A percentile compares a stretch with the other conserved stretches of the same genome.
Evolutionary conservation across 345 rosid genomes (phyloP).

Genomic region (Alliaria petiolata): DNA sequence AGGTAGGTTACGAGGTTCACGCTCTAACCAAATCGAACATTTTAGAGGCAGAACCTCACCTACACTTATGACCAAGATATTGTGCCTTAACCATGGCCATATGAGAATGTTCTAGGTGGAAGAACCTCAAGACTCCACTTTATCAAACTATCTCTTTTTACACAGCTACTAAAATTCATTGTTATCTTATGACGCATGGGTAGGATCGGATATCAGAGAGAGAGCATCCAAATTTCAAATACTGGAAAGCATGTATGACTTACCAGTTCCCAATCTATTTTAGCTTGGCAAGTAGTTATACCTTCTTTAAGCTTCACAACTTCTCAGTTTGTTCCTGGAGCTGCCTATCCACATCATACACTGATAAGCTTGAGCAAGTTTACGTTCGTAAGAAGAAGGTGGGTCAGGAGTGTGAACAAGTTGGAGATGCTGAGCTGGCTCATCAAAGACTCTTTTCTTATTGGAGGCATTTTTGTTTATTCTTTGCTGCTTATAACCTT

Average conservation of each 20-base stretch:
- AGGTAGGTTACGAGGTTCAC: not conserved
- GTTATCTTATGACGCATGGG: not conserved
- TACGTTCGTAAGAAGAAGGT: no score
- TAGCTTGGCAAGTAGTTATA: slow-evolving; percentile 85
- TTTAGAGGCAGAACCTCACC: not conserved
- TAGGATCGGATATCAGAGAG: no score
- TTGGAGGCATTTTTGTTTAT: no score
- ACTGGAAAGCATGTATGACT: slow-evolving; percentile 34
- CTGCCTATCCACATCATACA: slow-evolving; percentile 70
- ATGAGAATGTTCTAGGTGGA: not conserved
- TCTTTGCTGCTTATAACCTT: no score
- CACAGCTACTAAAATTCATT: not conserved
- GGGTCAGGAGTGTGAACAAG: no score
- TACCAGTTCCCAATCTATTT: slow-evolving; percentile 69
- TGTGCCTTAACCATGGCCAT: not conserved
- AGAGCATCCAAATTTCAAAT: not conserved
- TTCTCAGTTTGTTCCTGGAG: slow-evolving; percentile 49
- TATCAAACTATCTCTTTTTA: not conserved
- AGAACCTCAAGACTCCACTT: slow-evolving; percentile 3
- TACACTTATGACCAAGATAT: no score
- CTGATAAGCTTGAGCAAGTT: no score
- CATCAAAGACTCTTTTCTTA: no score
- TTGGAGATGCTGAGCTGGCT: no score
- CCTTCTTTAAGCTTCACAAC: slow-evolving; percentile 72
- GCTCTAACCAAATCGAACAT: not conserved